Base-by-base conservation (phyloP, 345 rosid genomes). In the Pelargonium nanum region DNA sequence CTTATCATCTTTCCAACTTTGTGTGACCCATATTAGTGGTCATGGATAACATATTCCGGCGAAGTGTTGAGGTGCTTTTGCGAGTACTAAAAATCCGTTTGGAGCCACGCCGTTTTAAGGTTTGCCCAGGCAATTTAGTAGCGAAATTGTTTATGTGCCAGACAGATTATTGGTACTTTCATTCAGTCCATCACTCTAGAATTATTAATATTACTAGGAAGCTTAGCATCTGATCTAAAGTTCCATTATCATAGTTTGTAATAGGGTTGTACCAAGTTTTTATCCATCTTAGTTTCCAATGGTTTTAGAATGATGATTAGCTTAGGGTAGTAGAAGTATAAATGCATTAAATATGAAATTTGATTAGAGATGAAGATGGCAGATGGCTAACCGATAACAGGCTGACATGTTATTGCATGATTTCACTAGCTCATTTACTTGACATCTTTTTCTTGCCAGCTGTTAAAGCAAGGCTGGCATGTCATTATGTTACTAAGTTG, bases 401-500 rank as follows among this genome's bases (percentile, higher is more conserved):
- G 48, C 48, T 6, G 13, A 12, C 40, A 12, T 9, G 48, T 12
- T 40, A 40, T 40, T 40, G 9, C 48, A 40, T 40, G 48, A 17
- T n/a, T n/a, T 7, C 48, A 40, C 17, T 40, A 40, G 15, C 15
- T 40, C 48, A 40, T 40, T 40, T 3, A 34, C 45, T 34, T 12
- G 2, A 40, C 10, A 40, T 40, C 48, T 40, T 40, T 40, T 40
- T 6, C 48, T 2, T 40, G 9, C 48, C 48, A 2, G 48, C 15
- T 40, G 48, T 40, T 40, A 12, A 40, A 2, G 48, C 32, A 3
- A 28, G 3, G 32, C 4, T 56, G 60, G 22, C 28, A 4, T 59
- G 59, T 55, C 26, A 62, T 66, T 54, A 54, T 66, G 65, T 66
- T 65, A 57, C 76, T 58, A 58, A 66, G 70, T 56, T 62, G 67